Percentiles rank a stretch among this genome's conserved stretches.
phyloP scores from a whole-genome alignment of 345 rosid species.

The Barbarea vulgaris region DNA sequence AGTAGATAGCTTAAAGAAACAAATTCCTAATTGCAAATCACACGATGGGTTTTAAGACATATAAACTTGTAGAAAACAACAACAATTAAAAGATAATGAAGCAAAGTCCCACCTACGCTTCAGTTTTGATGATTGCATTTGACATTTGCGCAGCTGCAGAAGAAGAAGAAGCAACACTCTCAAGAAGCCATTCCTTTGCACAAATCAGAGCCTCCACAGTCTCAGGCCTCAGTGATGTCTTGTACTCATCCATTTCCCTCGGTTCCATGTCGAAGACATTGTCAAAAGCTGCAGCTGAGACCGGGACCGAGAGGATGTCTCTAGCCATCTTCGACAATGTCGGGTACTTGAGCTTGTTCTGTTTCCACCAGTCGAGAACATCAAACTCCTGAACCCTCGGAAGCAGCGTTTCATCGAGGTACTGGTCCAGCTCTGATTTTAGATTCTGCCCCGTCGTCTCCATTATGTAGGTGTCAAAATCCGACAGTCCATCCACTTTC shows the following conservation, averaged over 20 bases:
- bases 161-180: slow-evolving; percentile 34
- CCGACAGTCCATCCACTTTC: slow-evolving; percentile 69
- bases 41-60: slow-evolving; percentile 11
- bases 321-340: slow-evolving; percentile 90
- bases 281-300: slow-evolving; percentile 55
- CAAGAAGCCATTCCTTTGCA: slow-evolving; percentile 81
- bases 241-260: slow-evolving; percentile 69
- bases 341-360: slow-evolving; percentile 80
- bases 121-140: slow-evolving; percentile 58
- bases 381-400: slow-evolving; percentile 81
- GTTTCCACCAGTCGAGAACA: slow-evolving; percentile 91
- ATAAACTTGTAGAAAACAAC: slow-evolving; percentile 21
- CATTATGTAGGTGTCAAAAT: slow-evolving; percentile 65
- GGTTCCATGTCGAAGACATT: slow-evolving; percentile 57
- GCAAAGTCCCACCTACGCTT: slow-evolving; percentile 48
- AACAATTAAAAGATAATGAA: slow-evolving; percentile 5
- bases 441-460: slow-evolving; percentile 68
- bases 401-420: slow-evolving; percentile 76
- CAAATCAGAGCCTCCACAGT: slow-evolving; percentile 89
- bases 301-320: slow-evolving; percentile 68
- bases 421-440: slow-evolving; percentile 88
- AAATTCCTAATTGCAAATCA: slow-evolving; percentile 21
- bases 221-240: slow-evolving; percentile 78
- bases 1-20: neutral
- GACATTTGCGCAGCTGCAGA: slow-evolving; percentile 40